Percentiles rank a stretch among this genome's conserved stretches.
These are phyloP conservation scores for Vanrija pseudolonga DNA, from an alignment of 1,284 basidiomycete genomes.

Conservation along the genomic window DNA sequence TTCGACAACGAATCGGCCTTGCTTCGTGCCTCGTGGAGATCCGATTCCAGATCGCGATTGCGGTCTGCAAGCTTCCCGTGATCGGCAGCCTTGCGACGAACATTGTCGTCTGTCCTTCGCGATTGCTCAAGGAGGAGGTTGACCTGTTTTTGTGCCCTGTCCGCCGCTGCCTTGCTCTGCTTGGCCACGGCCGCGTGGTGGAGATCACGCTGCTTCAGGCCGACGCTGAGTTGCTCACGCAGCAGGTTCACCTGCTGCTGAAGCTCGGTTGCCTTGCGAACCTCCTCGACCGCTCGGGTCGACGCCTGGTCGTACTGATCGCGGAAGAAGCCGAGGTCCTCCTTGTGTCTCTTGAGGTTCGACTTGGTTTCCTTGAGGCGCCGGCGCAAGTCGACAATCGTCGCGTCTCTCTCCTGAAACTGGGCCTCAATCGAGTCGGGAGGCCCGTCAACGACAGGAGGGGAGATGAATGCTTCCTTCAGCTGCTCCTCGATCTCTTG, in stretches of 20 bases:
- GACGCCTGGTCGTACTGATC: conserved; percentile 30
- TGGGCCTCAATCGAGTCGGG: not conserved
- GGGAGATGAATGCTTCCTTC: not conserved
- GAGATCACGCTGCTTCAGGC: conserved; percentile 38
- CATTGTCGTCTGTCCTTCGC: conserved; percentile 36
- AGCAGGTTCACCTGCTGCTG: conserved; percentile 20
- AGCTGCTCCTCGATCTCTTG: not conserved
- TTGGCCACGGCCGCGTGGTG: conserved; percentile 17
- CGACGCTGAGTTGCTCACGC: conserved; percentile 29
- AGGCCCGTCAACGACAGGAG: not conserved
- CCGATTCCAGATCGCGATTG: conserved; percentile 18
- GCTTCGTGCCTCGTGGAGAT: conserved; percentile 11
- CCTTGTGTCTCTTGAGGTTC: conserved; percentile 1
- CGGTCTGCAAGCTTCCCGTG: conserved; percentile 18
- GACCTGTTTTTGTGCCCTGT: conserved; percentile 14
- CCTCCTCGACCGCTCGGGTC: conserved; percentile 26
- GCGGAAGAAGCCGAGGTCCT: conserved; percentile 26
- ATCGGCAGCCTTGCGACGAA: conserved; percentile 28
- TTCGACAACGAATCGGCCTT: conserved; percentile 17
- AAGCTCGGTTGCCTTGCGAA: conserved; percentile 16
- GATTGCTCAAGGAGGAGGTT: conserved; percentile 36
- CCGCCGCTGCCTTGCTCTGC: conserved; percentile 8
- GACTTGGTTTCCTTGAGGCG: conserved; percentile 6
- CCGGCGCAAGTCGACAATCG: conserved; percentile 5
- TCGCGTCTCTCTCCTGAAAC: conserved; percentile 7